These are phyloP conservation scores for Cyamopsis tetragonoloba DNA, from an alignment of 306 rosid genomes.

Conservation along the genomic window DNA sequence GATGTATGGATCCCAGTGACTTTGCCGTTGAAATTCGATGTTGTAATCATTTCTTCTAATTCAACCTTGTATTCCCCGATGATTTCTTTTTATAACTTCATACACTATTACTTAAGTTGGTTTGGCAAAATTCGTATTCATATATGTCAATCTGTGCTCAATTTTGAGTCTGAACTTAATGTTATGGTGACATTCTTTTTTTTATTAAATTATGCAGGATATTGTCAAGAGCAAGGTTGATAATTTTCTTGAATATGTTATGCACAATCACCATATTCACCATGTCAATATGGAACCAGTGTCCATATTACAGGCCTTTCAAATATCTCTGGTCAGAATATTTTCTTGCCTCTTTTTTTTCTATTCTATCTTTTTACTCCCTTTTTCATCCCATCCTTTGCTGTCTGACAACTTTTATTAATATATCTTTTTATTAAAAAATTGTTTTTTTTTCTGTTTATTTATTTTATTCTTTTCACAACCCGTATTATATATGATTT, in stretches of 20 bases:
- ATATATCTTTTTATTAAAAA: slow-evolving; percentile 3
- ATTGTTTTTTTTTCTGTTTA: background rate
- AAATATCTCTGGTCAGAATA: slow-evolving; percentile 76
- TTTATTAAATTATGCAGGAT: slow-evolving; percentile 70
- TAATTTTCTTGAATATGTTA: slow-evolving; percentile 56
- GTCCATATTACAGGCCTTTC: slow-evolving; percentile 66
- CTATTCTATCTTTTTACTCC: background rate
- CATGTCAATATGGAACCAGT: slow-evolving; percentile 42
- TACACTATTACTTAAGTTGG: background rate
- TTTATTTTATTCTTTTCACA: background rate
- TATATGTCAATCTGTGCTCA: background rate
- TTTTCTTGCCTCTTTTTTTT: slow-evolving; percentile 19
- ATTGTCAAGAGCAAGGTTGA: slow-evolving; percentile 39
- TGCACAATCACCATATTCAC: slow-evolving; percentile 67
- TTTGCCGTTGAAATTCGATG: background rate
- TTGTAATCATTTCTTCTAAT: background rate
- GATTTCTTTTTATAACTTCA: background rate
- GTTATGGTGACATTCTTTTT: slow-evolving; percentile 13
- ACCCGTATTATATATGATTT: background rate
- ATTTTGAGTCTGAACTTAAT: slow-evolving; percentile 10
- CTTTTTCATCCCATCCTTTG: background rate
- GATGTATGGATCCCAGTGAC: background rate
- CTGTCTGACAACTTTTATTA: no score
- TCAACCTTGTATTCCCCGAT: background rate
- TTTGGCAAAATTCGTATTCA: background rate